Percentiles rank a stretch among this genome's conserved stretches.
Conservation (phyloP, 2,329 filamentous ascomycete genomes). For the Zopfia rhizophila region DNA sequence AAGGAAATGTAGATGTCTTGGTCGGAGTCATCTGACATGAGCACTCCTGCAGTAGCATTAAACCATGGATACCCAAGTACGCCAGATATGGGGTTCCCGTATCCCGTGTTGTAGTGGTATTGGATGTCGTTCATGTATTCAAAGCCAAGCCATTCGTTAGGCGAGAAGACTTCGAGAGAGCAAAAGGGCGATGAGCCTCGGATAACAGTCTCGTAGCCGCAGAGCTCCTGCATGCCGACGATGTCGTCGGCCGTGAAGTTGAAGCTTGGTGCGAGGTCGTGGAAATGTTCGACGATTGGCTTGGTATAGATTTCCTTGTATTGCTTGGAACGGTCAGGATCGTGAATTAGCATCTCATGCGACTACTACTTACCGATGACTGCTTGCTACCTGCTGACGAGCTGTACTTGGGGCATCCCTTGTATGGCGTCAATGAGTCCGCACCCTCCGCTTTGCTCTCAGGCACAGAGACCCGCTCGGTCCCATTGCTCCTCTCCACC, state of each 20-base stretch:
- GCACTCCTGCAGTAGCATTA: conserved; percentile 66
- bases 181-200: conserved; percentile 71
- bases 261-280: conserved; percentile 64
- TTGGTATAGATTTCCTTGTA: conserved; percentile 67
- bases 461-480: conserved; percentile 65
- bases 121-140: conserved; percentile 73
- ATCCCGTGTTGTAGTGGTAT: conserved; percentile 74
- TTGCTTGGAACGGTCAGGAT: conserved; percentile 32
- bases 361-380: conserved; percentile 48
- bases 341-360: neutral
- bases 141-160: conserved; percentile 73
- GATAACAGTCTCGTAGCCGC: conserved; percentile 73
- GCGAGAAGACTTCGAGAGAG: conserved; percentile 66
- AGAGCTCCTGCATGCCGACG: conserved; percentile 73
- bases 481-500: conserved; percentile 63
- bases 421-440: conserved; percentile 71
- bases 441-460: conserved; percentile 69
- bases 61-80: conserved; percentile 74
- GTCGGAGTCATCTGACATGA: conserved; percentile 56
- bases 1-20: conserved; percentile 75
- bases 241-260: conserved; percentile 73
- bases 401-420: conserved; percentile 71
- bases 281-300: conserved; percentile 68
- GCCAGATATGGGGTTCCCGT: conserved; percentile 67
- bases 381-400: conserved; percentile 67